A percentile compares a stretch with the other conserved stretches of the same genome.
phyloP scores from a whole-genome alignment of 2,329 filamentous ascomycete species.

The Colletotrichum sp. region DNA sequence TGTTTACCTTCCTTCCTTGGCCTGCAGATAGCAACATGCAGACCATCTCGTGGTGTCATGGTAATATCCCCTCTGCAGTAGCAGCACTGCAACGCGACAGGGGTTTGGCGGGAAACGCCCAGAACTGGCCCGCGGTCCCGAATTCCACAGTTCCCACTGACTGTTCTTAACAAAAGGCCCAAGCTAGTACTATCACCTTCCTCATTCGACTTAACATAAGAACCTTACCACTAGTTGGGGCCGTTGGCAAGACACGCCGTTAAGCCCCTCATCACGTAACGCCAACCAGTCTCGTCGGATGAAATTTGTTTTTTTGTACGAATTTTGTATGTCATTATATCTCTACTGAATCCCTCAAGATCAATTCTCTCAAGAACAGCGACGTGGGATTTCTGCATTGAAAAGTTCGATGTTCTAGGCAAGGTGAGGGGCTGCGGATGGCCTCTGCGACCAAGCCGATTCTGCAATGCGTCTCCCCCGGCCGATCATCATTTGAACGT shows the following conservation, averaged over 20 bases:
- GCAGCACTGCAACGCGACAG: neutral
- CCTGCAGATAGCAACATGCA: neutral
- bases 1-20: slow-evolving; percentile 1
- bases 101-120: neutral
- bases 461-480: neutral
- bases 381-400: neutral
- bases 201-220: neutral
- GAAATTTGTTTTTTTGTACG: neutral
- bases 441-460: neutral
- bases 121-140: neutral
- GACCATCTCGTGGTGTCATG: neutral
- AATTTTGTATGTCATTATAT: neutral
- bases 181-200: neutral
- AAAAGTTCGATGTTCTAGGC: neutral
- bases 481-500: neutral
- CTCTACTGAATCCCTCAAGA: neutral
- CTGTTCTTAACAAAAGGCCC: neutral
- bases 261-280: neutral
- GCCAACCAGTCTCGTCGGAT: neutral
- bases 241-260: neutral
- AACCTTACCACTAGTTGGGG: neutral
- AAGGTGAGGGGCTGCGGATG: fast-evolving
- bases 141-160: neutral
- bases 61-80: neutral
- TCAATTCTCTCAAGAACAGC: neutral